Evolutionary conservation across 2,329 filamentous ascomycete genomes (phyloP).

Genomic region (Ascochyta lentis): DNA sequence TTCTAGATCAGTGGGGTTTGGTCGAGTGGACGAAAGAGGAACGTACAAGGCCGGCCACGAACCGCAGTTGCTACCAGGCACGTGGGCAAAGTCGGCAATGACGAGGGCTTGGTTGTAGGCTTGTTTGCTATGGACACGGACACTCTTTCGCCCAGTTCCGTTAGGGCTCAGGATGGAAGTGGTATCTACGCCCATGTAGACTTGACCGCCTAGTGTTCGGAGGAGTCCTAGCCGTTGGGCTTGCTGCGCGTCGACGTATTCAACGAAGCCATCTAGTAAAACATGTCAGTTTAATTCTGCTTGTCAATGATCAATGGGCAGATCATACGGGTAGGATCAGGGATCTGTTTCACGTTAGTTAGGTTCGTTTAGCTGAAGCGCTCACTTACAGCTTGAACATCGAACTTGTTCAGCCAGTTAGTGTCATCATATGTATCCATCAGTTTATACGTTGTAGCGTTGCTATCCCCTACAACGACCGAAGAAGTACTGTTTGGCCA

Average conservation of each 20-base stretch:
- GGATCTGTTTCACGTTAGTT: slow-evolving; percentile 33
- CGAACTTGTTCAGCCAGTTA: slow-evolving; percentile 49
- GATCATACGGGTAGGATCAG: slow-evolving; percentile 44
- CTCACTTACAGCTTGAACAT: slow-evolving; percentile 38
- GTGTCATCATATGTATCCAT: slow-evolving; percentile 47
- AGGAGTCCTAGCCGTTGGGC: slow-evolving; percentile 44
- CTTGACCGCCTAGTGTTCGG: slow-evolving; percentile 41
- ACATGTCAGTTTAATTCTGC: background rate
- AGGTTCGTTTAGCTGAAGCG: background rate
- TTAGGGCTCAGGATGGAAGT: slow-evolving; percentile 38
- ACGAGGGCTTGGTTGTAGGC: slow-evolving; percentile 48
- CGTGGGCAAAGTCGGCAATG: slow-evolving; percentile 51
- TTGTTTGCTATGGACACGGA: slow-evolving; percentile 46
- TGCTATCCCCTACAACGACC: slow-evolving; percentile 16
- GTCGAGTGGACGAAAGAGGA: too few species aligned
- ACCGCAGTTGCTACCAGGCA: slow-evolving; percentile 48
- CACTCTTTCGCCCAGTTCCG: slow-evolving; percentile 45
- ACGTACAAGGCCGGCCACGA: slow-evolving; percentile 50
- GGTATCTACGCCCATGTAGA: slow-evolving; percentile 50
- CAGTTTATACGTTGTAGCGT: slow-evolving; percentile 35
- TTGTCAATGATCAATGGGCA: background rate
- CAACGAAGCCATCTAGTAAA: slow-evolving; percentile 45
- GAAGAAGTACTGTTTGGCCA: slow-evolving; percentile 33
- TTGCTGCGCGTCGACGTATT: slow-evolving; percentile 43
- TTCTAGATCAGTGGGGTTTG: slow-evolving; percentile 9